Evolutionary conservation across 768 basidiomycete species (phyloP).

Genomic region (Daedaleopsis nitida): DNA sequence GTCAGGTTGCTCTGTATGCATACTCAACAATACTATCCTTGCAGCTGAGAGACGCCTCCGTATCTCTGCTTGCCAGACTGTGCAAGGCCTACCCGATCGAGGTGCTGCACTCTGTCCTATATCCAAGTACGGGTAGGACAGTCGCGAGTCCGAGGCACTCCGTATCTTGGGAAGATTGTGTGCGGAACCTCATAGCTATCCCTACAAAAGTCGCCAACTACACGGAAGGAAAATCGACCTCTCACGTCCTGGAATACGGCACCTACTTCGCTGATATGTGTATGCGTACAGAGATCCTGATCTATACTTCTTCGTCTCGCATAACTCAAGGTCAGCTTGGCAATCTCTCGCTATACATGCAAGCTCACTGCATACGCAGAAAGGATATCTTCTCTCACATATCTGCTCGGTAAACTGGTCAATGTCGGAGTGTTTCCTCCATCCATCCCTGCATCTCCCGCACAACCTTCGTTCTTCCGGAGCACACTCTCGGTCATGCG

Average conservation of each 20-base stretch:
- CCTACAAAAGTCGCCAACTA: conserved; percentile 83
- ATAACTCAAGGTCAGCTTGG: conserved; percentile 43
- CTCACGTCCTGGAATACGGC: conserved; percentile 54
- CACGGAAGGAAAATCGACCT: conserved; percentile 47
- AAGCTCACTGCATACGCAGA: conserved; percentile 31
- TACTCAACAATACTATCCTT: conserved; percentile 65
- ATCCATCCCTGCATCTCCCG: conserved; percentile 48
- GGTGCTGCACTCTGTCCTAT: conserved; percentile 58
- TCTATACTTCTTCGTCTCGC: conserved; percentile 45
- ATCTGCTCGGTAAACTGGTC: conserved; percentile 66
- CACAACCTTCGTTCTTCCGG: conserved; percentile 73
- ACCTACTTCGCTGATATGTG: conserved; percentile 57
- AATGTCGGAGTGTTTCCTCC: conserved; percentile 68
- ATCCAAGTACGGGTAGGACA: conserved; percentile 28
- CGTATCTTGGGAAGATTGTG: conserved; percentile 74
- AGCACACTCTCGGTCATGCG: conserved; percentile 52
- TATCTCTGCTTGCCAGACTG: conserved; percentile 58
- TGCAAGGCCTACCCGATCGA: conserved; percentile 67
- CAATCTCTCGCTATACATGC: conserved; percentile 4
- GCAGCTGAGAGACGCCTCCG: conserved; percentile 48
- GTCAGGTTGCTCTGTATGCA: conserved; percentile 56
- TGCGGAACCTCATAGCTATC: conserved; percentile 62
- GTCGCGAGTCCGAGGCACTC: conserved; percentile 29
- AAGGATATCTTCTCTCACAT: conserved; percentile 45
- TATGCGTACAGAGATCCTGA: conserved; percentile 51